phyloP scores from a whole-genome alignment of 2,329 filamentous ascomycete genomes.

The Zarea fungicola region DNA sequence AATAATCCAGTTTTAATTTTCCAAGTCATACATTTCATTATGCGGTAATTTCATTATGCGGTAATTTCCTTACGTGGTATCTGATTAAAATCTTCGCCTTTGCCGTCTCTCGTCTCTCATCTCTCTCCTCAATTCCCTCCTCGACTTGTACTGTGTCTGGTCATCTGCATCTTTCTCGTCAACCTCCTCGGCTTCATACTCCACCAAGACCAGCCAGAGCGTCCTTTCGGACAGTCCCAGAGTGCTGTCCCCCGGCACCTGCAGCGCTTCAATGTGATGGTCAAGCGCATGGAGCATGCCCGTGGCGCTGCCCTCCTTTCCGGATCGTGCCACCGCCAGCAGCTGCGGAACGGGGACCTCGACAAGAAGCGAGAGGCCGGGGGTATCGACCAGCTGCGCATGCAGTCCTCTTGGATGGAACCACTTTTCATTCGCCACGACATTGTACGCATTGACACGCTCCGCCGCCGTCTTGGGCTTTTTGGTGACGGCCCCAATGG shows the following conservation, averaged over 20 bases:
- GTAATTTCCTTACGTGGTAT: no score
- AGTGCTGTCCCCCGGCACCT: neutral
- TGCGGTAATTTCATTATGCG: no score
- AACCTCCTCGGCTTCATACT: neutral
- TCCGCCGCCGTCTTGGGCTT: slow-evolving; percentile 37
- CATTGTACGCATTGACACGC: slow-evolving; percentile 36
- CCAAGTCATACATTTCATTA: no score
- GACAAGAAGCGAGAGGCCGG: no score
- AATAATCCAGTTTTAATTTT: no score
- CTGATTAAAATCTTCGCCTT: no score
- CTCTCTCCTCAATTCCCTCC: no score
- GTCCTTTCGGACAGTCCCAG: slow-evolving; percentile 10
- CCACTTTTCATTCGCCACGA: slow-evolving; percentile 40
- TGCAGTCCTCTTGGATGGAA: slow-evolving; percentile 33
- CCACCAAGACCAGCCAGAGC: slow-evolving; percentile 11
- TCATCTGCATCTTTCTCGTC: neutral
- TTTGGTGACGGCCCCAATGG: slow-evolving; percentile 28
- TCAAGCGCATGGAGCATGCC: slow-evolving; percentile 8
- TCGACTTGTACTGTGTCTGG: no score
- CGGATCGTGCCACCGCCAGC: slow-evolving; percentile 6
- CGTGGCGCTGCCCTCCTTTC: slow-evolving; percentile 11
- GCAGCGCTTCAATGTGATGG: slow-evolving; percentile 1
- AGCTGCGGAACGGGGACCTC: slow-evolving; percentile 3
- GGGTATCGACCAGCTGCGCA: slow-evolving; percentile 30
- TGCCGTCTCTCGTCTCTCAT: no score